Percentiles rank a stretch among this genome's conserved stretches.
Conservation (phyloP, 192 early-diverging fungal genomes). For the Coemansia sp. region DNA sequence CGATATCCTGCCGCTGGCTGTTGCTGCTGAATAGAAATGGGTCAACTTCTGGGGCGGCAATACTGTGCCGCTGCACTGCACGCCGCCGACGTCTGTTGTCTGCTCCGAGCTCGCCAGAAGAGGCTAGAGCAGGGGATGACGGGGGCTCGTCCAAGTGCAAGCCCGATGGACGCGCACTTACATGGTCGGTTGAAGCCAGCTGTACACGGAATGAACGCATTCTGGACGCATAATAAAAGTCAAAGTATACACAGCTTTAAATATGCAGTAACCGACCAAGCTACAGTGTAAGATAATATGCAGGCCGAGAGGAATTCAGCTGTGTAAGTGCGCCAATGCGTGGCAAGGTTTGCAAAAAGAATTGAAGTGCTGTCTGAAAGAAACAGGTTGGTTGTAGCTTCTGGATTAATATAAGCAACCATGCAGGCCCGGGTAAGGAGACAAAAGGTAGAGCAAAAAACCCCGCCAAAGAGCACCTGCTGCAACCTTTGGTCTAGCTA, state of each 20-base stretch:
- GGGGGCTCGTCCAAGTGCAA: slow-evolving; percentile 15
- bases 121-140: background rate
- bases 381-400: background rate
- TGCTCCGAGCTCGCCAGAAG: background rate
- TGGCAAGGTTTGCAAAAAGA: too few species aligned
- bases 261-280: background rate
- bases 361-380: background rate
- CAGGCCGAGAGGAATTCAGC: slow-evolving; percentile 3
- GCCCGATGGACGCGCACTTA: slow-evolving; percentile 17
- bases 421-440: background rate
- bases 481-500: background rate
- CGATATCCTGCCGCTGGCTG: background rate
- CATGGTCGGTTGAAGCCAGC: slow-evolving; percentile 47
- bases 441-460: background rate
- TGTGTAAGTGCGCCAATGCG: background rate
- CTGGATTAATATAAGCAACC: background rate
- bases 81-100: slow-evolving; percentile 2
- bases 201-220: slow-evolving; percentile 56
- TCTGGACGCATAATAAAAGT: slow-evolving; percentile 32
- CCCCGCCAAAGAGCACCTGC: background rate
- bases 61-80: slow-evolving; percentile 4
- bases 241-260: background rate
- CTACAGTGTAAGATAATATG: background rate
- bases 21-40: background rate
- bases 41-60: background rate